Percentiles rank a stretch among this genome's conserved stretches.
These are phyloP conservation scores for Alliaria petiolata DNA, from an alignment of 345 rosid species.

Conservation along the genomic window DNA sequence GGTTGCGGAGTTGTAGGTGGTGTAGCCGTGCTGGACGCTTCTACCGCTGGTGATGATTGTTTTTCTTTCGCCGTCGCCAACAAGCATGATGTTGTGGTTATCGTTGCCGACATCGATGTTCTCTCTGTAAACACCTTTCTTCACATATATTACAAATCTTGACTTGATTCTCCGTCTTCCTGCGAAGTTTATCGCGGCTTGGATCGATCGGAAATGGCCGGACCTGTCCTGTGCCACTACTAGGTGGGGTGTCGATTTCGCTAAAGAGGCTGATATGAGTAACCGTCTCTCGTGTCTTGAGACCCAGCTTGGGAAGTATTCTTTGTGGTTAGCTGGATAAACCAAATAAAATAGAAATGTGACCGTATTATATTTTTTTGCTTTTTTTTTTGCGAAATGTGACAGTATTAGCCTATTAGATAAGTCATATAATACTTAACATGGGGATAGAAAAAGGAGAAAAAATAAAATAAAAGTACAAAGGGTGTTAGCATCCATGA, in stretches of 20 bases:
- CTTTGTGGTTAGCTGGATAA: conserved; percentile 25
- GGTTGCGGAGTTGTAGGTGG: conserved; percentile 83
- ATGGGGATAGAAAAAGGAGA: background rate
- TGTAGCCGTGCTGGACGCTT: conserved; percentile 65
- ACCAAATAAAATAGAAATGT: background rate
- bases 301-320: conserved; percentile 67
- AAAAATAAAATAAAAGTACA: background rate
- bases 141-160: conserved; percentile 67
- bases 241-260: conserved; percentile 35
- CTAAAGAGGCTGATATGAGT: conserved; percentile 40
- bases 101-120: conserved; percentile 51
- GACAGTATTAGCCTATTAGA: too few relatives aligned
- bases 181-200: conserved; percentile 58
- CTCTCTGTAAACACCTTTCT: conserved; percentile 65
- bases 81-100: conserved; percentile 63
- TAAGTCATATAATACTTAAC: background rate
- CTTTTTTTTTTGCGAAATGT: too few relatives aligned
- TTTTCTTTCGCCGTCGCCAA: conserved; percentile 61
- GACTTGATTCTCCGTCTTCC: conserved; percentile 52
- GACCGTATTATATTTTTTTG: conserved; percentile 7
- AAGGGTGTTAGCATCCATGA: background rate
- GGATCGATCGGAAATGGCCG: conserved; percentile 53
- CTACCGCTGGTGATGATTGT: conserved; percentile 71
- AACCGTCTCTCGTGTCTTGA: conserved; percentile 60
- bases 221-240: conserved; percentile 79